phyloP scores from a whole-genome alignment of 306 rosid species.

The Dryas octopetala region DNA sequence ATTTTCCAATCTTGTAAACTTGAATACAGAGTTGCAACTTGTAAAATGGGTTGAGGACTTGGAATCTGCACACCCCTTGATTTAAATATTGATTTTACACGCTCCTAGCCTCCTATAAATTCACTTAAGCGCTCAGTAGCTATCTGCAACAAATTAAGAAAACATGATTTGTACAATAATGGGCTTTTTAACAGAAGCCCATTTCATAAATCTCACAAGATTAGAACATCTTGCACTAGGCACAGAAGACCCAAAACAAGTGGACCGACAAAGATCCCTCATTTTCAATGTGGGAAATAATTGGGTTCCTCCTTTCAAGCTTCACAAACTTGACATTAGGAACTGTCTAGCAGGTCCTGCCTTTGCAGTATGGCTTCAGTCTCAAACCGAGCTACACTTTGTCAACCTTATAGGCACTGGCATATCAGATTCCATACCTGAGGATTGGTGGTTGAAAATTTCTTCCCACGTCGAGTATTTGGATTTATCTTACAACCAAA shows the following conservation, averaged over 20 bases:
- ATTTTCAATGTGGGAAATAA: background rate
- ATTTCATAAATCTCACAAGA: background rate
- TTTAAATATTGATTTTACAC: too few relatives aligned
- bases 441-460: background rate
- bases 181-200: background rate
- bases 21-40: too few relatives aligned
- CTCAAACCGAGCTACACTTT: background rate
- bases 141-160: too few relatives aligned
- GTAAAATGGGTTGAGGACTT: too few relatives aligned
- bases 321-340: background rate
- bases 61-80: too few relatives aligned
- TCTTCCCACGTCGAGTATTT: background rate
- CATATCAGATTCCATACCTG: background rate
- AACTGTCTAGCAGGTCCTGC: background rate
- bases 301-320: conserved; percentile 13
- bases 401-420: background rate
- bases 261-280: background rate
- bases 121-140: too few relatives aligned
- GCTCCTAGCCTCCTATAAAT: too few relatives aligned
- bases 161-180: too few relatives aligned
- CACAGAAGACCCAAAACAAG: background rate
- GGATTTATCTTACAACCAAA: background rate
- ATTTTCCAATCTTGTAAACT: too few relatives aligned
- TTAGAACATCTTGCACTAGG: background rate
- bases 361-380: background rate